A percentile compares a stretch with the other conserved stretches of the same genome.
Evolutionary conservation across 1,284 basidiomycete species (phyloP).

Genomic region (Cerrena zonata): DNA sequence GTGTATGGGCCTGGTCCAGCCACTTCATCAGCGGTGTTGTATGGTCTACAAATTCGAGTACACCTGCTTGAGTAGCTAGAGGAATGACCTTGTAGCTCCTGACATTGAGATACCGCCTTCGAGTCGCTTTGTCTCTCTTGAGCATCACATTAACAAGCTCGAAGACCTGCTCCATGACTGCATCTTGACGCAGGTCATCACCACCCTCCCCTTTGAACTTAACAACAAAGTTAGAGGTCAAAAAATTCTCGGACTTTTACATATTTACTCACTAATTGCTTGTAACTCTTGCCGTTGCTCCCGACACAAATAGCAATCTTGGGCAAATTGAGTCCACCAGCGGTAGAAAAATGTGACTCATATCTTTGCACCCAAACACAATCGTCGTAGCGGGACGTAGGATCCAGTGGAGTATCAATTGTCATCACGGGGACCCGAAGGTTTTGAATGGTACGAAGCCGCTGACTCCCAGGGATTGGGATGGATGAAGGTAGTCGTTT

Average conservation of each 20-base stretch:
- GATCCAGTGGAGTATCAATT: slow-evolving; percentile 64
- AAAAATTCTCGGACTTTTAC: background rate
- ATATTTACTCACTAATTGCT: slow-evolving; percentile 66
- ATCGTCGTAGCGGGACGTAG: slow-evolving; percentile 59
- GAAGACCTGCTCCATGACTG: slow-evolving; percentile 98
- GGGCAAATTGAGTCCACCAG: slow-evolving; percentile 80
- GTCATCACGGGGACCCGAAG: slow-evolving; percentile 82
- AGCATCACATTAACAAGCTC: slow-evolving; percentile 83
- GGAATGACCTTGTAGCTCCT: slow-evolving; percentile 88
- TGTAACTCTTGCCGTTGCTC: slow-evolving; percentile 64
- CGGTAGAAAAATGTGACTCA: slow-evolving; percentile 52
- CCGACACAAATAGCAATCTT: slow-evolving; percentile 77
- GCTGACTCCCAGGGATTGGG: slow-evolving; percentile 37
- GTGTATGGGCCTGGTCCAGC: slow-evolving; percentile 57
- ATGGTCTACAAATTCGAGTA: slow-evolving; percentile 88
- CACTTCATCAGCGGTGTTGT: slow-evolving; percentile 66
- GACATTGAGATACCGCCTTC: slow-evolving; percentile 67
- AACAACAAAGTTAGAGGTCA: slow-evolving; percentile 2
- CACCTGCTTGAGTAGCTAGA: slow-evolving; percentile 73
- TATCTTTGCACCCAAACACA: slow-evolving; percentile 68
- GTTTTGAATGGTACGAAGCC: slow-evolving; percentile 46
- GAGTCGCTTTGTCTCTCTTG: slow-evolving; percentile 67
- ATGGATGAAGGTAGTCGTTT: slow-evolving; percentile 17
- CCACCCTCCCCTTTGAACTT: slow-evolving; percentile 89
- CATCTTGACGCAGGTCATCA: slow-evolving; percentile 93